phyloP scores from a whole-genome alignment of 2,329 filamentous ascomycete species.

The Trichophyton equinum region DNA sequence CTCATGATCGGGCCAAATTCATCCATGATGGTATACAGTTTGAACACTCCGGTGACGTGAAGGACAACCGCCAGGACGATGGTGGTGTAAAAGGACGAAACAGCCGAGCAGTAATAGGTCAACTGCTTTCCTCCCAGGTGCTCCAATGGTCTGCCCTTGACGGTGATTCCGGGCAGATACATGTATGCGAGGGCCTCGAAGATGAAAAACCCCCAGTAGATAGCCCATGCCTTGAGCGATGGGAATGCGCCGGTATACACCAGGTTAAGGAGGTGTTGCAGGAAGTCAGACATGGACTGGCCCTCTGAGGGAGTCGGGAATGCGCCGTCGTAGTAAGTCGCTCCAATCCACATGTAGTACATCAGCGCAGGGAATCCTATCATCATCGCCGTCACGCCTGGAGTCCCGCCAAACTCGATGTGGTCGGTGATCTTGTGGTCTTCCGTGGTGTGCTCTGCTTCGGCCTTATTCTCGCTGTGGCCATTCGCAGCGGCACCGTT shows the following conservation, averaged over 20 bases:
- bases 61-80: constrained; percentile 57
- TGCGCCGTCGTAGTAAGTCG: constrained; percentile 79
- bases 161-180: constrained; percentile 72
- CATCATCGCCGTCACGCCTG: constrained; percentile 77
- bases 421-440: constrained; percentile 36
- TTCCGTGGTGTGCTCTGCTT: constrained; percentile 3
- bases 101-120: constrained; percentile 86
- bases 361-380: constrained; percentile 83
- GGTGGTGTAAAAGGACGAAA: constrained; percentile 76
- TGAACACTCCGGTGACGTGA: constrained; percentile 75
- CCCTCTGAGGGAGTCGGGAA: constrained; percentile 55
- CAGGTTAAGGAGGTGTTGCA: constrained; percentile 54
- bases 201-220: constrained; percentile 90
- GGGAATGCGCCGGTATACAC: constrained; percentile 80
- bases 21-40: constrained; percentile 81
- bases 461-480: neutral
- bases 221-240: constrained; percentile 66
- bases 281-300: constrained; percentile 59
- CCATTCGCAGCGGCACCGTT: neutral
- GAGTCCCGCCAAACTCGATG: constrained; percentile 75
- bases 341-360: constrained; percentile 99
- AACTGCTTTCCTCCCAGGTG: constrained; percentile 76
- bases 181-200: constrained; percentile 76
- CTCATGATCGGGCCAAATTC: constrained; percentile 89
- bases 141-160: constrained; percentile 75